Base-by-base conservation (phyloP, 768 basidiomycete species). In the Leccinum imitatum region DNA sequence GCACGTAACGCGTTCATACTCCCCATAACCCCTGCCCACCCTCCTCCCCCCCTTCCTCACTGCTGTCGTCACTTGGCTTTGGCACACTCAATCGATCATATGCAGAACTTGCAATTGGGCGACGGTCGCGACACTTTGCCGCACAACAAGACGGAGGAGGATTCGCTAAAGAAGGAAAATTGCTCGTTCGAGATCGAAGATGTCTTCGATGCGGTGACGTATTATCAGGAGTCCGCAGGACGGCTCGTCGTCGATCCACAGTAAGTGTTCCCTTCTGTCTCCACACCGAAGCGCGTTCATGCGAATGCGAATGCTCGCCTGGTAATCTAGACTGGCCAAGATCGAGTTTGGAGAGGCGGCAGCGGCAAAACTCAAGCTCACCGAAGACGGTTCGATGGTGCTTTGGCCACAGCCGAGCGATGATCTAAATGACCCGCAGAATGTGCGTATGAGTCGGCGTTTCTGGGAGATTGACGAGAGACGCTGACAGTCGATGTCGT, bases 161-260 rank as follows among this genome's bases (percentile, higher is more conserved):
- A 59, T 17, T 48, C 59, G 23, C 15, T 62, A 13, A 55, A 63
- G 9, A 54, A 59, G 17, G 57, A 46, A 14, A 15, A 0, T 0
- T 6, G 4, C 9, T 27, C 5, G 1, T 6, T 2, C 2, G 53
- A 31, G 1, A 25, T 7, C 4, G 51, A 58, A 23, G 70, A 69
- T 3, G 19, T 46, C 19, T 52, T 80, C 10, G 76, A 81, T 59
- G 60, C 78, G 41, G 54, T 67, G 21, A 56, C 69, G 0, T 84
- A 82, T 57, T 84, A 87, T 53, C 84, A 86, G 61, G 69, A 77
- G 14, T 73, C 77, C 59, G 84, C 84, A 1, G 87, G 86, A 13
- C 77, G 87, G 19, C 72, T 87, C 44, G 82, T 87, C 54, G 75
- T 88, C 14, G 85, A 88, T 69, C 86, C 86, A 14, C 73, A 77